Evolutionary conservation across 169 alveolate genomes (phyloP).

Genomic region (Plasmodium inui): DNA sequence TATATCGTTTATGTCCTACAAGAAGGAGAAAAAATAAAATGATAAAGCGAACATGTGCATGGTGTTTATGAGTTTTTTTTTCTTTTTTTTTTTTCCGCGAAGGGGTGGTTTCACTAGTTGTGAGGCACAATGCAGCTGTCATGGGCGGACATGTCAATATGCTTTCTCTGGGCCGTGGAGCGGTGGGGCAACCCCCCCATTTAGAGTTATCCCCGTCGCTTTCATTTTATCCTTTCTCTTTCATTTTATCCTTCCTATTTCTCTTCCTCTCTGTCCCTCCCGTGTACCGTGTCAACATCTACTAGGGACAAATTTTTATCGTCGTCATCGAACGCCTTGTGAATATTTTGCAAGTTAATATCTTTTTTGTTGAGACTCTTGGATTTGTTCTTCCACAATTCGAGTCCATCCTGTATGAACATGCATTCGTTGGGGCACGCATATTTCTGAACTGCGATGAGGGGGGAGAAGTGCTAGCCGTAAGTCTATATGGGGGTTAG

Average conservation of each 20-base stretch:
- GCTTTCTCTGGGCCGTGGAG: background rate
- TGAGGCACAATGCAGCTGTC: background rate
- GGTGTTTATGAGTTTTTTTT: background rate
- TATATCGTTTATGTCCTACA: conserved; percentile 66
- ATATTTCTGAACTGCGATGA: conserved; percentile 53
- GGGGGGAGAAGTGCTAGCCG: background rate
- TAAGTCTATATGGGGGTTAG: background rate
- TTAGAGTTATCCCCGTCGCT: background rate
- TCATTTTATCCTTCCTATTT: background rate
- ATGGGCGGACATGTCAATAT: background rate
- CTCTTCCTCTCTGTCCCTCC: background rate
- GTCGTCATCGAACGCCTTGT: conserved; percentile 68
- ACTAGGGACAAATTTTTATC: conserved; percentile 39
- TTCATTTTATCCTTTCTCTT: background rate
- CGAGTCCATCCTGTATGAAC: conserved; percentile 76
- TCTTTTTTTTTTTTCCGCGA: no score
- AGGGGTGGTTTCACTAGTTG: background rate
- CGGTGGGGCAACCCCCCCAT: background rate
- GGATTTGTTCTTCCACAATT: conserved; percentile 69
- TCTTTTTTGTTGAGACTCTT: conserved; percentile 17
- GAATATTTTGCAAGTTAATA: conserved; percentile 27
- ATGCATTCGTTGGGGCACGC: conserved; percentile 71
- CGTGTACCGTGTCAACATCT: conserved; percentile 56
- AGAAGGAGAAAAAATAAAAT: background rate
- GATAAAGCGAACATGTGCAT: background rate